Percentiles rank a stretch among this genome's conserved stretches.
Evolutionary conservation across 2,329 filamentous ascomycete species (phyloP).

Genomic region (Metarhizium robertsii): DNA sequence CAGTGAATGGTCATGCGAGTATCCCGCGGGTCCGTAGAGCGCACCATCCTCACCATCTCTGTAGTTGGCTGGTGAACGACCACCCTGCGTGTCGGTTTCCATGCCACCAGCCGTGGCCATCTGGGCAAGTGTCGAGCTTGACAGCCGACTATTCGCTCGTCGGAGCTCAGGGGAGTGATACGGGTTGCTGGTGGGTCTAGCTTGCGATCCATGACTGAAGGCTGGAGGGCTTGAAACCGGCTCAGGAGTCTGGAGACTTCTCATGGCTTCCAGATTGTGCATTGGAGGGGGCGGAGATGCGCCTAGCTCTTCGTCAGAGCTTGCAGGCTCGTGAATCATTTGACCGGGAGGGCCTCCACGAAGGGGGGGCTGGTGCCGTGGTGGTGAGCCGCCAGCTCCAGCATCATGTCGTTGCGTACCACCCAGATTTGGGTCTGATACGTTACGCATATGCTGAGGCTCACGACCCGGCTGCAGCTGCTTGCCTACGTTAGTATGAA

Average conservation of each 20-base stretch:
- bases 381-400: slow-evolving; percentile 19
- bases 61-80: slow-evolving; percentile 17
- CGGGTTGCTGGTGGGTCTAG: slow-evolving; percentile 57
- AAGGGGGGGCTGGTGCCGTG: slow-evolving; percentile 25
- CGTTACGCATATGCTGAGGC: slow-evolving; percentile 34
- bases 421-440: slow-evolving; percentile 33
- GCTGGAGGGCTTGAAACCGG: slow-evolving; percentile 71
- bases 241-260: slow-evolving; percentile 55
- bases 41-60: slow-evolving; percentile 23
- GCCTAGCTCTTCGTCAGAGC: slow-evolving; percentile 47
- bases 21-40: slow-evolving; percentile 37
- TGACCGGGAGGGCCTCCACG: slow-evolving; percentile 34
- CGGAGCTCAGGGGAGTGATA: slow-evolving; percentile 70
- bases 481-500: slow-evolving; percentile 6
- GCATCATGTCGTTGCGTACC: slow-evolving; percentile 14
- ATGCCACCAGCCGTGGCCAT: slow-evolving; percentile 60
- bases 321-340: slow-evolving; percentile 39
- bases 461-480: slow-evolving; percentile 23
- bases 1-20: slow-evolving; percentile 38
- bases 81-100: slow-evolving; percentile 21
- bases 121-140: slow-evolving; percentile 70
- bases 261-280: slow-evolving; percentile 44
- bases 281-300: slow-evolving; percentile 28
- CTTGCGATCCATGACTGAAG: slow-evolving; percentile 66
- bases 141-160: slow-evolving; percentile 75